These are phyloP conservation scores for Monilinia laxa DNA, from an alignment of 2,329 filamentous ascomycete species.

Conservation along the genomic window DNA sequence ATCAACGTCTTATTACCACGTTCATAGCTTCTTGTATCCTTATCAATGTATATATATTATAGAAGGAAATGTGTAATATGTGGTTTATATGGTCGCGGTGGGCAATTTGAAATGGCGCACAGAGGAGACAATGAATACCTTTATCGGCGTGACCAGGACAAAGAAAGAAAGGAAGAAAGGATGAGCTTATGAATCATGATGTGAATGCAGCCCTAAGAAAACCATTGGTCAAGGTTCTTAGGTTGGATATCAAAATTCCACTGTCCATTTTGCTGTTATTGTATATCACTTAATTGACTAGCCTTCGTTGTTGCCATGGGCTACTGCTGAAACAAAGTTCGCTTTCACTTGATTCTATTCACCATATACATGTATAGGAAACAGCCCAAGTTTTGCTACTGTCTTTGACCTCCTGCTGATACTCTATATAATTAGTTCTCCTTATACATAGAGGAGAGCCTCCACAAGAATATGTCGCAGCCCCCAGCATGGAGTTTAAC, in stretches of 20 bases:
- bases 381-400: too few relatives aligned
- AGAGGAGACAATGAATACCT: neutral
- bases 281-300: too few relatives aligned
- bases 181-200: neutral
- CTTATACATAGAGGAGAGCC: too few relatives aligned
- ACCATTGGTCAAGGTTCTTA: neutral
- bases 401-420: neutral
- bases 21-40: too few relatives aligned
- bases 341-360: neutral
- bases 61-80: neutral
- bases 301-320: too few relatives aligned
- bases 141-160: neutral
- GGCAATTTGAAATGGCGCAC: neutral
- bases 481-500: neutral
- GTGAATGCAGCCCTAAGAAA: neutral
- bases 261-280: too few relatives aligned
- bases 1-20: too few relatives aligned
- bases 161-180: neutral
- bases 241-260: too few relatives aligned
- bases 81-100: neutral
- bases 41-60: too few relatives aligned
- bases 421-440: too few relatives aligned
- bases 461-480: neutral
- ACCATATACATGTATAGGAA: neutral
- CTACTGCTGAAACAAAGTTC: too few relatives aligned